These are phyloP conservation scores for Stramenopiles sp. DNA, from an alignment of 352 stramenopile genomes.

Conservation along the genomic window DNA sequence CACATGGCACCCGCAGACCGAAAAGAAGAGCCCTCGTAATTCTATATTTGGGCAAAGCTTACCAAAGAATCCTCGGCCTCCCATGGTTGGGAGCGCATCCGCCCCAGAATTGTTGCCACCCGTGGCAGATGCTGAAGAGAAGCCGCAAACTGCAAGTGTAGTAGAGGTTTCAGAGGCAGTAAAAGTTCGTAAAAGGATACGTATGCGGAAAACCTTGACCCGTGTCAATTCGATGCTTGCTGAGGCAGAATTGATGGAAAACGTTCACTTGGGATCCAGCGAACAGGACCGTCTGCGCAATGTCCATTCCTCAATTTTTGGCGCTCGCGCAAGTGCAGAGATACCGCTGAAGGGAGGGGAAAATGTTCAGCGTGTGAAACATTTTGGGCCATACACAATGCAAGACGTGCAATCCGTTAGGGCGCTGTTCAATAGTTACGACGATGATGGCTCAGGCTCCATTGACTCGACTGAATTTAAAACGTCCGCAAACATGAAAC, in stretches of 20 bases:
- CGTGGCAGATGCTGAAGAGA: no score
- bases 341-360: neutral
- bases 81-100: no score
- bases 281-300: neutral
- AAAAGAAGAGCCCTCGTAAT: no score
- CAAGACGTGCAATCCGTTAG: neutral
- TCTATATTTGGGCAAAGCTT: no score
- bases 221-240: neutral
- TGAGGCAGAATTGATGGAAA: constrained; percentile 1
- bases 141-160: neutral
- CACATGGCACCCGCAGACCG: neutral
- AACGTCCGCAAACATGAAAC: neutral
- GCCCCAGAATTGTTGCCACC: no score
- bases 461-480: neutral
- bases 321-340: neutral
- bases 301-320: neutral
- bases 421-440: neutral
- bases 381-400: neutral
- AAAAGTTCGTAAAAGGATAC: neutral
- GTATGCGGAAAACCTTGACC: neutral
- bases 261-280: neutral
- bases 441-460: neutral
- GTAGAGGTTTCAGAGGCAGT: neutral
- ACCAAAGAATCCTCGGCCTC: no score
- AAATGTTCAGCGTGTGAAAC: neutral